Base-by-base conservation (phyloP, 805 yeast genomes). In the Pichia kluyveri region DNA sequence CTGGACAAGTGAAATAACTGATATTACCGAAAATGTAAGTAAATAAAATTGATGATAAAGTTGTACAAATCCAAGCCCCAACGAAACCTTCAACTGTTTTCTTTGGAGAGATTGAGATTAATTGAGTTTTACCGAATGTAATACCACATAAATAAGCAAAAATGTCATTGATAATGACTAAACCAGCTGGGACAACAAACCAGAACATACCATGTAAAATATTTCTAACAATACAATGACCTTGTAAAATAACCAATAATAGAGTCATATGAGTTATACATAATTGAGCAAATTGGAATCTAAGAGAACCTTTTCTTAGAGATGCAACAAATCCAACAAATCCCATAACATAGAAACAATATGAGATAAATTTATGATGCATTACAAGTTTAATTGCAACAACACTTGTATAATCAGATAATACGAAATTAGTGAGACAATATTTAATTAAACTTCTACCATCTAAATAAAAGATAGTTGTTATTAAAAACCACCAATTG, bases 141-240 rank as follows among this genome's bases (percentile, higher is more conserved):
- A 93, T 93, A 42, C 99, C 99, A 69, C 98, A 93, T 43, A 93
- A 72, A 63, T 93, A 93, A 27, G 99, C 99, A 73, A 88, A 90
- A 46, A 91, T 89, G 63, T 93, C 99, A 64, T 93, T 93, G 48
- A 87, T 85, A 56, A 93, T 87, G 44, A 93, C 99, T 59, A 91
- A 73, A 2, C 93, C 83, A 52, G 87, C 89, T 8, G 99, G 99
- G 45, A 93, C 73, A 51, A 93, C 70, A 67, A 93, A 87, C 99
- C 99, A 93, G 60, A 89, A 83, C 63, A 93, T 71, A 14, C 99
- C 99, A 55, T 80, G 85, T 57, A 90, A 74, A 49, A 91, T 84
- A 66, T 93, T 93, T 60, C 82, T 86, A 57, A 87, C 89, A 58
- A 93, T 86, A 64, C 90, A 80, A 67, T 93, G 96, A 42, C 95